Percentiles rank a stretch among this genome's conserved stretches.
phyloP scores from a whole-genome alignment of 306 rosid species.

The Calophaca sinica region DNA sequence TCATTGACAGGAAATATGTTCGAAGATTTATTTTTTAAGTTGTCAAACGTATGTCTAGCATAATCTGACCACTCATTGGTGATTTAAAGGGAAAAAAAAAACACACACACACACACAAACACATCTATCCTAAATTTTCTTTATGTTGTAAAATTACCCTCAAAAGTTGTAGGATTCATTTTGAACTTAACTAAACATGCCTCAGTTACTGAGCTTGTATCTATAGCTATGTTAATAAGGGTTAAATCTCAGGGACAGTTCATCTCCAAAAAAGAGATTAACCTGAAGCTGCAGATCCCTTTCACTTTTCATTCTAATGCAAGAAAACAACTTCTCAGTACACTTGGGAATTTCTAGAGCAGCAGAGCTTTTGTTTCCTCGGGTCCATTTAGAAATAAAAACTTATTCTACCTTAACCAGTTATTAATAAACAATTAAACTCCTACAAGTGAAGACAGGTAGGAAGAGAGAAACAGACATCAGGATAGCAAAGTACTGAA shows the following conservation, averaged over 20 bases:
- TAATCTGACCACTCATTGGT: constrained; percentile 26
- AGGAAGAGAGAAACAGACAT: neutral
- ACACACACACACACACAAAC: constrained; percentile 29
- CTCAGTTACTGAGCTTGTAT: no score
- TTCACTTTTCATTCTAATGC: constrained; percentile 34
- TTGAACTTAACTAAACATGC: neutral
- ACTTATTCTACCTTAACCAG: constrained; percentile 8
- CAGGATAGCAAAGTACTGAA: constrained; percentile 1
- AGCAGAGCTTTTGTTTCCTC: constrained; percentile 17
- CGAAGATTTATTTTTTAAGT: constrained; percentile 21
- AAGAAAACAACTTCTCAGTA: constrained; percentile 17
- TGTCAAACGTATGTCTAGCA: neutral
- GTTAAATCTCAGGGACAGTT: neutral
- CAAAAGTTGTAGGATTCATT: neutral
- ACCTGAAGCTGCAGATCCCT: constrained; percentile 12
- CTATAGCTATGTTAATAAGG: neutral
- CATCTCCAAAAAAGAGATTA: constrained; percentile 11
- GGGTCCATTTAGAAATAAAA: neutral
- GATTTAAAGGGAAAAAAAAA: neutral
- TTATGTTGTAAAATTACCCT: neutral
- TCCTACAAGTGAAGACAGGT: constrained; percentile 14
- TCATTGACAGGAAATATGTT: constrained; percentile 28
- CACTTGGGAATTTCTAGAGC: constrained; percentile 26
- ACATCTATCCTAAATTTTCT: neutral
- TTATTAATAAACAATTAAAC: constrained; percentile 16